phyloP scores from a whole-genome alignment of 2,329 filamentous ascomycete genomes.

The Sporothrix inflata region DNA sequence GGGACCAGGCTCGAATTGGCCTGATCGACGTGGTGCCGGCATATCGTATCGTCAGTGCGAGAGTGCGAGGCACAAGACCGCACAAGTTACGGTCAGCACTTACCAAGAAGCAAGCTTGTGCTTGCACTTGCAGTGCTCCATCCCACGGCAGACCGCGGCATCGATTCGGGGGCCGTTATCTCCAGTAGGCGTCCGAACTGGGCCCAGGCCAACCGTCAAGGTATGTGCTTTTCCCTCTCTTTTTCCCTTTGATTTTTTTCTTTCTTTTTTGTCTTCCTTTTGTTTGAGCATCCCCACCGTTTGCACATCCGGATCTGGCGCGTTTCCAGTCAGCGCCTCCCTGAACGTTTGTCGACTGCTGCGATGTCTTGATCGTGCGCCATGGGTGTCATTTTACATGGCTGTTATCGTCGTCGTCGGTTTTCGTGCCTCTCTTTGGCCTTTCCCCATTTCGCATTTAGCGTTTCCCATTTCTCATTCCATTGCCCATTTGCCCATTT shows the following conservation, averaged over 20 bases:
- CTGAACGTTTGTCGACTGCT: not conserved
- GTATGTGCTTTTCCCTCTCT: conserved; percentile 9
- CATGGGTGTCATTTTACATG: not conserved
- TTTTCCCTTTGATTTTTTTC: not conserved
- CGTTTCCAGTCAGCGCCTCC: not conserved
- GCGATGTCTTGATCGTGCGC: not conserved
- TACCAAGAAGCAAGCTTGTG: not conserved
- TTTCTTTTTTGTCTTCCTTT: not conserved
- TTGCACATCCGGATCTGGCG: conserved; percentile 13
- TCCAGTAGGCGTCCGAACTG: not conserved
- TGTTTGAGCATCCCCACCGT: not conserved
- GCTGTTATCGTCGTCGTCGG: not conserved
- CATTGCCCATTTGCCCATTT: not conserved
- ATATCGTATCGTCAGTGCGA: conserved; percentile 13
- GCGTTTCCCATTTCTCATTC: not conserved
- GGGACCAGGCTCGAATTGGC: not conserved
- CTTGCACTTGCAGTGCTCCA: not conserved
- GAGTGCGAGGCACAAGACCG: not conserved
- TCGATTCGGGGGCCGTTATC: conserved; percentile 2
- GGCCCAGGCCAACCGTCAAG: not conserved
- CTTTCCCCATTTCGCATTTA: not conserved
- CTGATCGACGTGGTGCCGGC: conserved; percentile 19
- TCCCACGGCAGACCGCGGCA: not conserved
- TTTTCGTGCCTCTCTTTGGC: not conserved
- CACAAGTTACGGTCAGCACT: not conserved